Evolutionary conservation across 352 stramenopile genomes (phyloP), one percentile per base, ranked within the genome.

Genomic region (Chrysophaeum taylorii): DNA sequence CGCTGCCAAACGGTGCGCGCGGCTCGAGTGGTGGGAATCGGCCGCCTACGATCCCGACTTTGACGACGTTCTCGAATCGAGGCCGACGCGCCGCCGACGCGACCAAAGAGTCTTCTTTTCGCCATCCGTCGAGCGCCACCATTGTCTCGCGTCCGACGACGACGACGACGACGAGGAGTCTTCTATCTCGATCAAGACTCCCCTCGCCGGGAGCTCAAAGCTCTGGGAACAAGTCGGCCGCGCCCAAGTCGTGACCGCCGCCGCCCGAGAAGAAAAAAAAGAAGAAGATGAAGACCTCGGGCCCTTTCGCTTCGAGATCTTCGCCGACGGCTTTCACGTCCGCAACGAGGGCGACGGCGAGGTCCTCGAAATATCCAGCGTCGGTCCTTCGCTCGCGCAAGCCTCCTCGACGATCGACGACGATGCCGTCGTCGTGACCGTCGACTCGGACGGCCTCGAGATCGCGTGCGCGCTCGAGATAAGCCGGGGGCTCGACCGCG

Each of bases 281-380:
- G 43, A 53, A 53, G 29, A 60, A 12, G 27, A 73, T 35, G 73
- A 64, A 16, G 52, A 5, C 0, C 33, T 78, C 31, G 73, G 73
- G 0, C 1, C 35, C 12, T 78, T 78, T 25, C 37, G 70, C 15
- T 43, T 78, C 0, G 64, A 87, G 7, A 84, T 82, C 0, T 92
- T 85, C 41, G 50, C 63, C 0, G 75, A 77, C 4, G 75, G 85
- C 15, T 75, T 75, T 39, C 42, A 66, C n/a, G 50, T 73, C 31
- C 21, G 18, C 0, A 64, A 25, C 9, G 25, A 29, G 0, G 39
- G 25, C 23, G 35, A 42, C 18, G 57, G 33, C 1, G 57, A 66
- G 35, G 33, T 29, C 9, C 37, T 79, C 23, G 71, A 79, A 45
- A 62, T 79, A 5, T 41, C 15, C n/a, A 61, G 62, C 43, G 70